These are phyloP conservation scores for Ophiostoma piceae DNA, from an alignment of 2,329 filamentous ascomycete genomes.

Conservation along the genomic window DNA sequence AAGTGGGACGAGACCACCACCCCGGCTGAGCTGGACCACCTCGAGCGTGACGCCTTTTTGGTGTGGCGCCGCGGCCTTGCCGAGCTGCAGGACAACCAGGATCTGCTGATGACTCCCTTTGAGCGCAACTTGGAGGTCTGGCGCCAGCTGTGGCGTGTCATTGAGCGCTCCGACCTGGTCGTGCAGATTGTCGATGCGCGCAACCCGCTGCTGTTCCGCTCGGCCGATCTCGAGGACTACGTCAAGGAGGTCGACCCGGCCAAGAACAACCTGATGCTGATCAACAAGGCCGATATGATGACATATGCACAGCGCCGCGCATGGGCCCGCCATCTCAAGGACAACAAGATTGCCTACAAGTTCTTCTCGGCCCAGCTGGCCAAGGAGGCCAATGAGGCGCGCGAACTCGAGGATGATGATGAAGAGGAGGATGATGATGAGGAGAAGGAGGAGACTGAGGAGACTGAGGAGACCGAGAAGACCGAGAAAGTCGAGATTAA, in stretches of 20 bases:
- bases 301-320: constrained; percentile 71
- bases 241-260: constrained; percentile 80
- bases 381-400: constrained; percentile 78
- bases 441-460: constrained; percentile 35
- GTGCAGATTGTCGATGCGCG: constrained; percentile 98
- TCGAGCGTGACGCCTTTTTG: constrained; percentile 75
- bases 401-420: constrained; percentile 50
- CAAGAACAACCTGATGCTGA: constrained; percentile 86
- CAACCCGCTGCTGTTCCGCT: constrained; percentile 90
- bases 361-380: constrained; percentile 95
- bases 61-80: constrained; percentile 87
- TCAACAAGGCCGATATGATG: constrained; percentile 99
- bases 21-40: constrained; percentile 68
- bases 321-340: constrained; percentile 84
- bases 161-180: constrained; percentile 89
- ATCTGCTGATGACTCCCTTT: constrained; percentile 94
- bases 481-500: constrained; percentile 16
- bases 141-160: constrained; percentile 96
- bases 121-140: constrained; percentile 96
- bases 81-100: constrained; percentile 87
- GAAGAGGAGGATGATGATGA: constrained; percentile 33
- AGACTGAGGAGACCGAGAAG: constrained; percentile 25
- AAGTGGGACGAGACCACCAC: constrained; percentile 85
- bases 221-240: constrained; percentile 86
- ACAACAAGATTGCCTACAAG: constrained; percentile 77